Evolutionary conservation across 148 eudicot genomes (phyloP), one percentile per base, ranked within the genome.

Genomic region (Persicaria tinctoria): DNA sequence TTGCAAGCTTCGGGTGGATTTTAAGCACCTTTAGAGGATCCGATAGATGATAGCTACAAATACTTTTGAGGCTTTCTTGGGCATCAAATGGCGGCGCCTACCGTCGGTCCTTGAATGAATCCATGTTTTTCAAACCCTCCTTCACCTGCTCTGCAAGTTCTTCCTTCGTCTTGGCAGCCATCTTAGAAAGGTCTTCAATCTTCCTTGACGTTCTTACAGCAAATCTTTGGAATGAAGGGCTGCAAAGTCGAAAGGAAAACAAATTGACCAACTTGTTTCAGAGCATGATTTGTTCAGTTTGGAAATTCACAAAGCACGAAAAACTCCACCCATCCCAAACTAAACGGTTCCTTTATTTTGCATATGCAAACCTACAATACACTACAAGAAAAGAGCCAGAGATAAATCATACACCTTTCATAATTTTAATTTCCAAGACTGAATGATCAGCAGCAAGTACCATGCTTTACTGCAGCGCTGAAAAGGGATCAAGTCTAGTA

Each of bases 181-280:
- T 44, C 48, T 75, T 82, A 12, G 93, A 81, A 11, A 87, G 3
- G 41, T 85, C 85, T 55, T 93, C 86, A 4, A 93, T 74, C 78
- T 55, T 86, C 78, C 78, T 89, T 57, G 91, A 86, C 53, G 96
- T 87, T 80, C 90, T 87, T 75, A 93, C 97, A 0, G 97, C 93
- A 78, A 93, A 93, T 70, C 91, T 82, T 72, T 93, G 97, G 81
- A 93, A 93, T 3, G 87, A 79, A 62, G 78, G 97, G 78, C 96
- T 93, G 85, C 50, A 72, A 76, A 41, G 53, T 16, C 47, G 76
- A 66, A 23, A 50, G 54, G 78, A 73, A 53, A 64, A 64, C 17
- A 41, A 17, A 7, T 11, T 38, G 47, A 7, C 17, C 3, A 66
- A 5, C 6, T 5, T 23, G 11, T 13, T 66, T 14, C 32, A 13